Percentiles rank a stretch among this genome's conserved stretches.
phyloP scores from a whole-genome alignment of 2,329 filamentous ascomycete species.

The Venturiaceae sp. region DNA sequence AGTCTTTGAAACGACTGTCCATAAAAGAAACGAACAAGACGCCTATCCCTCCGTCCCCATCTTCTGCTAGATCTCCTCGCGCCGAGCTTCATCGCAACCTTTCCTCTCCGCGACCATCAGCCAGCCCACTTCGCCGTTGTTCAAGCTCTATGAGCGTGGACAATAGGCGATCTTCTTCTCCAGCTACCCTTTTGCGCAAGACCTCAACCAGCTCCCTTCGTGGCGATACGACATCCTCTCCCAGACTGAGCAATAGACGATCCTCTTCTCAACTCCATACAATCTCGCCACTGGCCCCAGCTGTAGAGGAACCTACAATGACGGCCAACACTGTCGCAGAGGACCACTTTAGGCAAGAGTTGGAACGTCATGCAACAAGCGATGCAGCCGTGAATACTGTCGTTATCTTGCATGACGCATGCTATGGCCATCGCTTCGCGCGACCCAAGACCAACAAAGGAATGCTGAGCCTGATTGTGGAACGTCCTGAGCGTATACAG shows the following conservation, averaged over 20 bases:
- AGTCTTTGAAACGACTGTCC: neutral
- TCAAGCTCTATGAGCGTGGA: slow-evolving; percentile 5
- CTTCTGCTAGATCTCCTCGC: neutral
- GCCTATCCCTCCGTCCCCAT: neutral
- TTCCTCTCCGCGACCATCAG: slow-evolving; percentile 4
- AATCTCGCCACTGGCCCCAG: neutral
- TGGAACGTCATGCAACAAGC: neutral
- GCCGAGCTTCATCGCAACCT: neutral
- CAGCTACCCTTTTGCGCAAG: slow-evolving; percentile 5
- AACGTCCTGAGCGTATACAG: slow-evolving; percentile 83
- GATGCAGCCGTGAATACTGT: slow-evolving; percentile 25
- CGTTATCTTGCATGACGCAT: slow-evolving; percentile 84
- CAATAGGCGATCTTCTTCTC: slow-evolving; percentile 4
- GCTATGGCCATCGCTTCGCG: slow-evolving; percentile 89
- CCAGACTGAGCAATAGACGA: neutral
- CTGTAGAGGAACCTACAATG: slow-evolving; percentile 3
- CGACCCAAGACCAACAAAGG: slow-evolving; percentile 67
- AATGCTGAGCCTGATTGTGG: slow-evolving; percentile 72
- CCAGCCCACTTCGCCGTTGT: neutral
- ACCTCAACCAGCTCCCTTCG: neutral
- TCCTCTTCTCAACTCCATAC: neutral
- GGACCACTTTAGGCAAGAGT: slow-evolving; percentile 5
- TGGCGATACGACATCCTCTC: neutral
- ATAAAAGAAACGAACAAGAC: neutral
- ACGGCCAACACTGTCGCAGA: slow-evolving; percentile 4